Conservation (phyloP, 75 land plant species). For the Isoetes taiwanensis region DNA sequence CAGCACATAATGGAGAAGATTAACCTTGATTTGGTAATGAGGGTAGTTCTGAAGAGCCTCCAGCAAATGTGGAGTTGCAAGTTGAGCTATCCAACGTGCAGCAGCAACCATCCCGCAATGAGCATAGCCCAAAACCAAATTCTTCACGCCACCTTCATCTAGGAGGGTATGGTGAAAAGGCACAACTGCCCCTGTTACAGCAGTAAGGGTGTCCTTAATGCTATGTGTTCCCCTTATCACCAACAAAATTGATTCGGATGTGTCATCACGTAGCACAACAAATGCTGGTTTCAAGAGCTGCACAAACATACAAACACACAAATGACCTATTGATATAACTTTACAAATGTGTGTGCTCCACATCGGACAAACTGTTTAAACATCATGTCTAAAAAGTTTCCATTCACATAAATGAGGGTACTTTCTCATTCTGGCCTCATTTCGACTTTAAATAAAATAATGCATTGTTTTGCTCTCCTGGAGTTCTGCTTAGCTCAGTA, state of each 20-base stretch:
- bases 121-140: constrained; percentile 87
- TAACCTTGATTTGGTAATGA: constrained; percentile 74
- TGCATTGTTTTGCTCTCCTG: too few species aligned
- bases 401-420: too few species aligned
- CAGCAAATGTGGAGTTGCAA: constrained; percentile 43
- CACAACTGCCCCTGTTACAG: constrained; percentile 93
- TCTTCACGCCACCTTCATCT: constrained; percentile 69
- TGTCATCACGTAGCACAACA: constrained; percentile 53
- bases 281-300: constrained; percentile 97
- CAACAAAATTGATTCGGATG: constrained; percentile 50
- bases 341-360: not conserved
- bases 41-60: constrained; percentile 58
- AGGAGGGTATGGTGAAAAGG: constrained; percentile 87
- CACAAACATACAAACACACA: not conserved
- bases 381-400: not conserved
- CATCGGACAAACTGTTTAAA: constrained; percentile 5
- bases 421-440: too few species aligned
- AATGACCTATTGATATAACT: not conserved
- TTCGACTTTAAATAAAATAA: too few species aligned
- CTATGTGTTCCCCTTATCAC: constrained; percentile 90
- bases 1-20: too few species aligned
- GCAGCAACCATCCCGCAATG: constrained; percentile 99
- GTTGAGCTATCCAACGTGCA: constrained; percentile 92
- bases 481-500: too few species aligned
- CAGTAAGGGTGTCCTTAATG: constrained; percentile 87